Base-by-base conservation (phyloP, 1,139 yeast species). In the Debaryomyces nepalensis region DNA sequence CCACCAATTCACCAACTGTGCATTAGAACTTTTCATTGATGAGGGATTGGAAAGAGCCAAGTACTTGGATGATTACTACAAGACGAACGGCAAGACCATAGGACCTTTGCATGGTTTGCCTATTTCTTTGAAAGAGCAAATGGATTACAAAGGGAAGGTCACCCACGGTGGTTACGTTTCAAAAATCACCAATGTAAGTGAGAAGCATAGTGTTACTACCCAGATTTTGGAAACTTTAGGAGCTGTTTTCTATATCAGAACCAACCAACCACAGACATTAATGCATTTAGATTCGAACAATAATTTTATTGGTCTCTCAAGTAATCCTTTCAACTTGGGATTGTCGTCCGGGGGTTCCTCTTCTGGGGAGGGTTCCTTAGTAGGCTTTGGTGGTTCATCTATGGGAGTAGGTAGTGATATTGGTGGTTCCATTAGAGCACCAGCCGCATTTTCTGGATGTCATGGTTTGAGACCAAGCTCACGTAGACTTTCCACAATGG, bases 31-130 rank as follows among this genome's bases (percentile, higher is more conserved):
- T 14, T 66, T 68, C 47, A 51, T 63, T 18, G 61, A 66, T 12
- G 70, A 67, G 46, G 74, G 72, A 4, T 57, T 68, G 45, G 50
- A 63, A 38, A 59, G 67, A 47, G 73, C 73, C 4, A 47, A 66
- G 45, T 55, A 41, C 21, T 60, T 67, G 49, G 74, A 68, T 45
- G 63, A 57, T 10, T 73, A 79, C 52, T 69, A 67, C 41, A 67
- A 66, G 38, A 64, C 71, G 40, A 63, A 72, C 40, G 90, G 91
- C 14, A 77, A 80, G 54, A 65, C 83, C 0, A 62, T 81, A 42
- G 95, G 95, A 33, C 89, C 90, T 5, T 69, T 86, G 45, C 95
- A 86, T 53, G 95, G 95, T 12, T 66, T 86, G 30, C 95, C 95
- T n/a, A 64, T 86, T 27, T 84, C 93, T 1, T 66, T 87, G 46